A percentile compares a stretch with the other conserved stretches of the same genome.
Evolutionary conservation across 768 basidiomycete species (phyloP).

Genomic region (Suillus plorans): DNA sequence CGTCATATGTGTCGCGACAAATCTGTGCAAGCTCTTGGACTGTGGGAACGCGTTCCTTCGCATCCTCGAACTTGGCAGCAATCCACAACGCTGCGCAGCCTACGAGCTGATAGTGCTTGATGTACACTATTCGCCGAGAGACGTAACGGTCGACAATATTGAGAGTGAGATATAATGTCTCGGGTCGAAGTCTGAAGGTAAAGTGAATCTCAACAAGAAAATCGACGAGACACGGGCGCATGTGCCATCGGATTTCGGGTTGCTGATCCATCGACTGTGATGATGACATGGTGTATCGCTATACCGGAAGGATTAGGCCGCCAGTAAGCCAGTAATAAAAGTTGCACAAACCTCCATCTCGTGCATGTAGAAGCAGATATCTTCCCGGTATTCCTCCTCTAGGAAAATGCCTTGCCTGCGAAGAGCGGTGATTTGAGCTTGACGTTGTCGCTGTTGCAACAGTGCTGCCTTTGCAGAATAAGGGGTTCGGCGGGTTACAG

Average conservation of each 20-base stretch:
- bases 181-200: slow-evolving; percentile 95
- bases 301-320: not conserved
- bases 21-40: slow-evolving; percentile 93
- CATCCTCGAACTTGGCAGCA: slow-evolving; percentile 98
- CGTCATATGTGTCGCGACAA: slow-evolving; percentile 96
- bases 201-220: slow-evolving; percentile 99
- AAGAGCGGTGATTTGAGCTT: slow-evolving; percentile 65
- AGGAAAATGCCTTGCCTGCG: slow-evolving; percentile 74
- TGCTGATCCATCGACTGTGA: slow-evolving; percentile 98
- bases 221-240: slow-evolving; percentile 98
- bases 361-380: slow-evolving; percentile 93
- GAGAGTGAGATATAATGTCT: slow-evolving; percentile 96
- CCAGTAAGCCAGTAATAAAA: slow-evolving; percentile 10
- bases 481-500: slow-evolving; percentile 59
- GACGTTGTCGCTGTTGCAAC: slow-evolving; percentile 65
- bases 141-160: slow-evolving; percentile 99
- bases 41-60: slow-evolving; percentile 96
- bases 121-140: slow-evolving; percentile 96
- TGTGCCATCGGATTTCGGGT: slow-evolving; percentile 98
- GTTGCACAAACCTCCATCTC: slow-evolving; percentile 88
- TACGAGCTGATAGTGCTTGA: slow-evolving; percentile 99
- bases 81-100: slow-evolving; percentile 99
- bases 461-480: slow-evolving; percentile 62
- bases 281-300: slow-evolving; percentile 89
- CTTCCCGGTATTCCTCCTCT: slow-evolving; percentile 95